A percentile compares a stretch with the other conserved stretches of the same genome.
These are phyloP conservation scores for Dendrocalamus latiflorus DNA, from an alignment of 202 grass and related monocot genomes.

Conservation along the genomic window DNA sequence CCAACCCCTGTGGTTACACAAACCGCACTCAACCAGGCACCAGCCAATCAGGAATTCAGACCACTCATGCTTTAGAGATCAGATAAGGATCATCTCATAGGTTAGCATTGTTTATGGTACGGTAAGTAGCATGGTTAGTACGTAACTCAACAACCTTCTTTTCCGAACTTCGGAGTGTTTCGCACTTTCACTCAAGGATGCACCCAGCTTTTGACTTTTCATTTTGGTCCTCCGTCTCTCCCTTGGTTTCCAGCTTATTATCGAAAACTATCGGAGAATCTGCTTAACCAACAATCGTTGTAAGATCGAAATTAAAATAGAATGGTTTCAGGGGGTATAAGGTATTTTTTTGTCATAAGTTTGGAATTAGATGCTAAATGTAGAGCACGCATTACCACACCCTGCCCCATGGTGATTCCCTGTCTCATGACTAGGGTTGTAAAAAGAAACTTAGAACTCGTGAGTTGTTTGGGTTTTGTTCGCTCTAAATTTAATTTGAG, in stretches of 20 bases:
- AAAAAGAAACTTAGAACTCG: no score
- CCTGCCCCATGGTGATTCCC: slow-evolving; percentile 22
- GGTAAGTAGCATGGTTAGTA: slow-evolving; percentile 24
- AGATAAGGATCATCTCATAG: slow-evolving; percentile 58
- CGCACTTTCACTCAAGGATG: not conserved
- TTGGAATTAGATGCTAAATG: no score
- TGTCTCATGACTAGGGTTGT: slow-evolving; percentile 47
- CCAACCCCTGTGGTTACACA: slow-evolving; percentile 21
- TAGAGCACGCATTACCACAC: not conserved
- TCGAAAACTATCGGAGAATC: not conserved
- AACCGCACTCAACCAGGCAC: slow-evolving; percentile 2
- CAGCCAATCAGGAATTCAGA: slow-evolving; percentile 25
- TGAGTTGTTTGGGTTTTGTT: no score
- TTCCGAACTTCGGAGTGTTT: not conserved
- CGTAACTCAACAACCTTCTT: not conserved
- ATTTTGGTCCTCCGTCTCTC: not conserved
- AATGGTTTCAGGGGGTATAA: not conserved
- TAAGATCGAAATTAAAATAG: not conserved
- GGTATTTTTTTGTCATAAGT: not conserved
- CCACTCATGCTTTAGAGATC: not conserved
- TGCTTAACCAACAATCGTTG: not conserved
- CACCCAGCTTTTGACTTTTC: slow-evolving; percentile 1
- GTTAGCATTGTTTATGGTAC: slow-evolving; percentile 2
- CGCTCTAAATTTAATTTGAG: no score
- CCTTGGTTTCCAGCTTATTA: no score